Evolutionary conservation across 768 basidiomycete genomes (phyloP), one percentile per base, ranked within the genome.

Genomic region (Fomitopsis pulvina): DNA sequence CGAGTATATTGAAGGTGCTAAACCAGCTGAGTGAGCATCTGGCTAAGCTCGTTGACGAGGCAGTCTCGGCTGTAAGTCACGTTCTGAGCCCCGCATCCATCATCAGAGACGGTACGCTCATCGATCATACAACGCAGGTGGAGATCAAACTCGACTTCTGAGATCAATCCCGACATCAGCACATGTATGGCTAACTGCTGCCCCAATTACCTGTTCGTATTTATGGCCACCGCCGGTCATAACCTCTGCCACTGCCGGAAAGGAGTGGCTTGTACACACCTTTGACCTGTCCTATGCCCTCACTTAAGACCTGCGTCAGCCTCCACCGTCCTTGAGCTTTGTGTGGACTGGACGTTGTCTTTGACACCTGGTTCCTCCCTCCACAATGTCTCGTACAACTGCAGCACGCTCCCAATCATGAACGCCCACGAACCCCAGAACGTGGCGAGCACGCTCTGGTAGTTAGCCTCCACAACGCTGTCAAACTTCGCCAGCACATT

Each of bases 341-440:
- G 18, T 4, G 14, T 5, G 34, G 7, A 18, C 34, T 16, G 34
- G 30, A 45, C n/a, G n/a, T 45, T 18, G 24, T 45, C 24, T 20
- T 20, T 26, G 25, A 22, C 20, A 41, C 25, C 41, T 2, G 59
- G 45, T 28, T 48, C 50, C 45, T 61, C 60, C 2, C 60, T 50
- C 58, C 58, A 61, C 5, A 61, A 26, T 11, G 59, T 66, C 61
- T 81, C 79, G 52, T 75, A 80, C 64, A 75, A 68, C 63, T 82
- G 81, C 16, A 78, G 57, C 0, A 73, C 54, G 54, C 77, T 79
- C 3, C 78, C 80, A 39, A 83, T 75, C 63, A 84, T 65, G 66
- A 84, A 84, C 2, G 75, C 80, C 78, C 79, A 82, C 4, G 73
- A 69, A 20, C 73, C 75, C 78, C 79, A 81, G 57, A 78, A 82